Percentiles rank a stretch among this genome's conserved stretches.
phyloP scores from a whole-genome alignment of 345 rosid genomes.

The sweet orange (Citrus sinensis) region DVS_A1.0 CM039164.1:25250501-25251000 shows the following conservation, averaged over 20 bases:
- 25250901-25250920: fast-evolving
- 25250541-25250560: not conserved
- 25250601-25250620: not conserved
- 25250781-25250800: not conserved
- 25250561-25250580: not conserved
- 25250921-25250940: no score
- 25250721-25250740: slow-evolving; percentile 8
- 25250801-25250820: not conserved
- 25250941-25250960: no score
- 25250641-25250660: slow-evolving; percentile 25
- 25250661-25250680: slow-evolving; percentile 3
- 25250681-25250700: not conserved
- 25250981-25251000: no score
- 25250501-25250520: not conserved
- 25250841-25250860: no score
- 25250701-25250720: slow-evolving; percentile 18
- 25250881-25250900: no score
- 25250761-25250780: not conserved
- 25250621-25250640: slow-evolving; percentile 25
- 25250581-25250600: slow-evolving; percentile 2
- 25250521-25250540: slow-evolving; percentile 8
- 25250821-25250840: not conserved
- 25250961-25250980: no score
- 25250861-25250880: no score
- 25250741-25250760: not conserved